Base-by-base conservation (phyloP, 2,329 filamentous ascomycete genomes). In the Amylocarpus encephaloides region DNA sequence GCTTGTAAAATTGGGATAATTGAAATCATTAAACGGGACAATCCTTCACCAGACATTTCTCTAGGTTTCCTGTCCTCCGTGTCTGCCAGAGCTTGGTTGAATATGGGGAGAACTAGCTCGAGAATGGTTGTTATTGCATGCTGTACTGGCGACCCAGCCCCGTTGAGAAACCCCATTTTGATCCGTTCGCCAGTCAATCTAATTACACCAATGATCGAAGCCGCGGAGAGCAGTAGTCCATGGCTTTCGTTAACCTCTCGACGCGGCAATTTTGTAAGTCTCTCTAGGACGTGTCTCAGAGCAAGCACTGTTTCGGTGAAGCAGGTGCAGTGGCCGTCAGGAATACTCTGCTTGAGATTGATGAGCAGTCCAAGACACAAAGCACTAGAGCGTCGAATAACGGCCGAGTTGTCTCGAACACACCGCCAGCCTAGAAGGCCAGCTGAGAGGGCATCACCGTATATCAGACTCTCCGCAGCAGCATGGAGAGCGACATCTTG, bases 351-450 rank as follows among this genome's bases (percentile, higher is more conserved):
- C 13, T 51, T 56, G 1, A n/a, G 39, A 51, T 51, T 55, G 68
- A 62, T 73, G 4, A 91, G 64, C 1, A 67, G 64, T 5, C 88
- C 88, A 59, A 92, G 82, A 0, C 87, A 83, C 1, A 68, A 69
- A 1, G 86, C 88, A 12, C 89, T 84, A 44, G 80, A 77, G 59
- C 88, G 77, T 53, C 93, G 79, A 1, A 89, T 88, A 5, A 76
- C 71, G 0, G 82, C 77, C 66, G 96, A 90, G 7, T 82, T 73
- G 56, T 94, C 88, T 0, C 85, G 83, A n/a, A 94, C 79, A 1
- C 93, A 93, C 66, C 92, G 79, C 93, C 93, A 98, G 16, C 81
- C 83, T 11, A 94, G 71, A 6, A 95, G 72, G 0, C 78, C 84
- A 33, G 84, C 77, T 7, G 89, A 69, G 2, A 96, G 69, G 1